Evolutionary conservation across 2,329 filamentous ascomycete genomes (phyloP), one percentile per base, ranked within the genome.

Genomic region (Colletotrichum incanum): DNA sequence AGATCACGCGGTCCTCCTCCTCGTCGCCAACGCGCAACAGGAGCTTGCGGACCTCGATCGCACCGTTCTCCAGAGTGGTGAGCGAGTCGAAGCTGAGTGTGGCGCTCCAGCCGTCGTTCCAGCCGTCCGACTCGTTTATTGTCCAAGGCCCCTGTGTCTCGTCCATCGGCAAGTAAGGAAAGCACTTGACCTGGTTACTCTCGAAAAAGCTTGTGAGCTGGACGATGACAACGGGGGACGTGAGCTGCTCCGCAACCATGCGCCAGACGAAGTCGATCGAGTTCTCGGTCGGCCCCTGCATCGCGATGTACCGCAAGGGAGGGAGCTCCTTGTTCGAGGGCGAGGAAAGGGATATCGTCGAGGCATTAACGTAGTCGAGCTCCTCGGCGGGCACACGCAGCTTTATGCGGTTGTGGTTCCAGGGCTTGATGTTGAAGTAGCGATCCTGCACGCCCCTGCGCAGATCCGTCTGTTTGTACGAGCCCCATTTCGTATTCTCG

Each of bases 141-240:
- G 84, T 81, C 78, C 86, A 87, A 0, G 86, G 86, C 5, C 87
- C 81, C 12, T 89, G 84, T 5, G 89, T 87, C 20, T 86, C 79
- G 52, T 84, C 82, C 65, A 86, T 81, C 0, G 95, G 95, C 76
- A 95, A 98, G 82, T 99, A 99, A 55, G 92, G 93, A 75, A 90
- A 94, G 82, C 96, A 98, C 82, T 98, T 98, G 81, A 97, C 91
- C 77, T 89, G 86, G 70, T 90, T 88, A 41, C 89, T 87, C 82
- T 98, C 96, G 78, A 93, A 88, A 34, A 94, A 96, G 79, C 95
- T 94, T 2, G 96, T 99, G 74, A 99, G 89, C 94, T 98, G 98
- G 69, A 98, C 92, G 65, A 98, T 92, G 68, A 98, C 94, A 1
- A 91, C 94, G 2, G 93, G 90, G 56, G 92, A 91, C 34, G 84